Percentiles rank a stretch among this genome's conserved stretches.
phyloP scores from a whole-genome alignment of 2,329 filamentous ascomycete species.

The Keithomyces neogunnii region DNA sequence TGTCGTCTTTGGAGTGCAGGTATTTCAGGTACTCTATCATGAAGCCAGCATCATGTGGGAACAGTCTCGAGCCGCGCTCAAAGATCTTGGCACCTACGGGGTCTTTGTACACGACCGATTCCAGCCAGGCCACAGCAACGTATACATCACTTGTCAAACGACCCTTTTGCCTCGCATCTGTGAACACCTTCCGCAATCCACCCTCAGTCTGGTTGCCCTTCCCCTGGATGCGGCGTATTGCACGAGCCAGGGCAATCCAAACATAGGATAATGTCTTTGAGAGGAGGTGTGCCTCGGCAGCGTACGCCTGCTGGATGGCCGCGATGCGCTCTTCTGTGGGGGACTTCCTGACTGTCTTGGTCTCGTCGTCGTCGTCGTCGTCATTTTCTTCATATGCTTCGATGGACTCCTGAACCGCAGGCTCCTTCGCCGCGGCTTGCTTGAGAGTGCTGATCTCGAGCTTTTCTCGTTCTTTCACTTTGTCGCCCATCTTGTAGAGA shows the following conservation, averaged over 20 bases:
- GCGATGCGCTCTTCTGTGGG: slow-evolving; percentile 57
- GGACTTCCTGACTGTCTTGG: slow-evolving; percentile 35
- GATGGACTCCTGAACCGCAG: slow-evolving; percentile 28
- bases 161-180: slow-evolving; percentile 77
- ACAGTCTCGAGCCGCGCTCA: slow-evolving; percentile 85
- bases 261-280: slow-evolving; percentile 83
- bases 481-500: slow-evolving; percentile 78
- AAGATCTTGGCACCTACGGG: slow-evolving; percentile 90
- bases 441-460: slow-evolving; percentile 49
- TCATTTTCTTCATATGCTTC: slow-evolving; percentile 42
- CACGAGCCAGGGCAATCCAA: slow-evolving; percentile 91
- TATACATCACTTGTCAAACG: slow-evolving; percentile 92
- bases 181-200: slow-evolving; percentile 82
- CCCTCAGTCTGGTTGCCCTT: slow-evolving; percentile 58
- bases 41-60: slow-evolving; percentile 88
- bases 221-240: slow-evolving; percentile 90
- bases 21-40: slow-evolving; percentile 95
- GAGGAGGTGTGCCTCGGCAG: slow-evolving; percentile 64
- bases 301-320: slow-evolving; percentile 57
- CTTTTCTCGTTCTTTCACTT: slow-evolving; percentile 56
- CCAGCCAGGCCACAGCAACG: slow-evolving; percentile 83
- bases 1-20: slow-evolving; percentile 82
- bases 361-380: slow-evolving; percentile 39
- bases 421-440: slow-evolving; percentile 35
- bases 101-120: slow-evolving; percentile 94